phyloP scores from a whole-genome alignment of 495 filamentous ascomycete genomes.

The Daldinia decipiens region DNA sequence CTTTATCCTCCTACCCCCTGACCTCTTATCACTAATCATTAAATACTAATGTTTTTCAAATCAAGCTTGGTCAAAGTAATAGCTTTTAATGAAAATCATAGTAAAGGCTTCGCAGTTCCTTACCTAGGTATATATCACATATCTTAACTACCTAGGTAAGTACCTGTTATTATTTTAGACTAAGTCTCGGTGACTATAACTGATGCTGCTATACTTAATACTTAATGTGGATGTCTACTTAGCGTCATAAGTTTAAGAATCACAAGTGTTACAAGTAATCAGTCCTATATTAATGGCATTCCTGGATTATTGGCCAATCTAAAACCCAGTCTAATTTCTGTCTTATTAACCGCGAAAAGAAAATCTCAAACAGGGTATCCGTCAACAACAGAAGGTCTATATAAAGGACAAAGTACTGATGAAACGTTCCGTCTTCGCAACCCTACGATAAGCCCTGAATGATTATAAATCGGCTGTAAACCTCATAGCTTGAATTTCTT shows the following conservation, averaged over 20 bases:
- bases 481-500: constrained; percentile 59
- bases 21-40: too few relatives aligned
- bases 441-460: neutral
- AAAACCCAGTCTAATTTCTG: neutral
- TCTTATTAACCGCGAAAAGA: neutral
- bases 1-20: too few relatives aligned
- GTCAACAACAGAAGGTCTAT: constrained; percentile 25
- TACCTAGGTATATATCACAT: too few relatives aligned
- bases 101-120: too few relatives aligned
- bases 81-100: too few relatives aligned
- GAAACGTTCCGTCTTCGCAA: constrained; percentile 6
- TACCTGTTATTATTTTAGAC: too few relatives aligned
- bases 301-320: constrained; percentile 16
- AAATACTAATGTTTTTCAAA: too few relatives aligned
- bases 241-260: neutral
- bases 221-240: too few relatives aligned
- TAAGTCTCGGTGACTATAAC: too few relatives aligned
- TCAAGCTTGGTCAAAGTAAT: too few relatives aligned
- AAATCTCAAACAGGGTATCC: constrained; percentile 26
- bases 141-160: too few relatives aligned
- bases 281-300: neutral
- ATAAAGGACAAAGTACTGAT: constrained; percentile 13
- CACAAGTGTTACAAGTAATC: neutral
- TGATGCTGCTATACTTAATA: too few relatives aligned
- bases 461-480: constrained; percentile 5